Evolutionary conservation across 768 basidiomycete genomes (phyloP), one percentile per base, ranked within the genome.

Genomic region (Mycena indigotica): DNA sequence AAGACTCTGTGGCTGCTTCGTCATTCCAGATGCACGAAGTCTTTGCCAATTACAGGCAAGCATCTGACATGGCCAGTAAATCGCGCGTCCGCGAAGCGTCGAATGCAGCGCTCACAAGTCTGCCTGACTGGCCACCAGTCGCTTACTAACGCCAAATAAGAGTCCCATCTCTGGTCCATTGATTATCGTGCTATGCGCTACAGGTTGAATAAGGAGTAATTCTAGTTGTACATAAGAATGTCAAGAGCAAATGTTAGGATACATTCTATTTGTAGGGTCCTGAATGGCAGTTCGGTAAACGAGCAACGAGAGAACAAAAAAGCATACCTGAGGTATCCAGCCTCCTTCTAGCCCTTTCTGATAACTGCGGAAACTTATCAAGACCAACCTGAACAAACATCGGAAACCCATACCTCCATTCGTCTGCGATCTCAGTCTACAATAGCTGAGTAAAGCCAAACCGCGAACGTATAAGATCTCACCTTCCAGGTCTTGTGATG

Each of bases 401-500:
- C 19, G 17, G 38, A 17, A 26, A 35, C 35, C n/a, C 24, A 28
- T 23, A 60, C 62, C 62, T 63, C 62, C 62, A 63, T 1, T 63
- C 62, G 32, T 63, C 62, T 23, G 57, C 50, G 51, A 53, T 51
- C 40, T 57, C 46, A 26, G 49, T 50, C 40, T 53, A 24, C 38
- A n/a, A 4, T 28, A 23, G n/a, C 30, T 61, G 5, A 59, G 52
- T 41, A 6, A 52, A 12, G 8, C 23, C n/a, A 32, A 19, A 26
- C 8, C 8, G 21, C 23, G 15, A 40, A 10, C 39, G 28, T 23
- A 28, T 12, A 15, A 46, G 2, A 39, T 62, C 79, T 24, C 48
- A 84, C 87, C 80, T 89, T 90, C 89, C 89, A 90, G 5, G 88
- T 84, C 81, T 81, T n/a, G n/a, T n/a, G n/a, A n/a, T n/a, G n/a